These are phyloP conservation scores for Neospora caninum DNA, from an alignment of 169 alveolate genomes.

Conservation along the genomic window DNA sequence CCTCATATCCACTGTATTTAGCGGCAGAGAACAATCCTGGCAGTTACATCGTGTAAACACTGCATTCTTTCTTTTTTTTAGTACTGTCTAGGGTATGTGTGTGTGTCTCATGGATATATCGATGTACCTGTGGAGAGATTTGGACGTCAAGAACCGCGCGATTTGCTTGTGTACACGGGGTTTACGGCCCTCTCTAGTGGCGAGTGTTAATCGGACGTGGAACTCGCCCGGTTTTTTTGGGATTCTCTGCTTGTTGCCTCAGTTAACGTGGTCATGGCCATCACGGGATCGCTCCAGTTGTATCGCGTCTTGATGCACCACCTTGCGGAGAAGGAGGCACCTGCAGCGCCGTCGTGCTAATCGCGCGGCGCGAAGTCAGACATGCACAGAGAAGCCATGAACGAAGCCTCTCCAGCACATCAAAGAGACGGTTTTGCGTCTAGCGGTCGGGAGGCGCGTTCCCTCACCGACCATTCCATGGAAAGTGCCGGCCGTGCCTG, in stretches of 20 bases:
- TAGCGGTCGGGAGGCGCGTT: no score
- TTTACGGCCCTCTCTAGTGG: no score
- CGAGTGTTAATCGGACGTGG: not conserved
- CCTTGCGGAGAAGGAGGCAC: not conserved
- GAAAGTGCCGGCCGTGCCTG: no score
- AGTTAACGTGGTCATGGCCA: constrained; percentile 80
- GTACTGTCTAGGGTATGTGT: no score
- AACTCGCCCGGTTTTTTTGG: not conserved
- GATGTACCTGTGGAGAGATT: not conserved
- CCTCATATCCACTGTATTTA: not conserved
- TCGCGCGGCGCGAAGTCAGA: no score
- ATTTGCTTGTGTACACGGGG: not conserved
- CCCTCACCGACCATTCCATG: no score
- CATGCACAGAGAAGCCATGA: no score
- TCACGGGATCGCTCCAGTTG: constrained; percentile 78
- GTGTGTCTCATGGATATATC: no score
- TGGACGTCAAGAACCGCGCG: not conserved
- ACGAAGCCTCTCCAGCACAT: no score
- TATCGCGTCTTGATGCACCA: constrained; percentile 36
- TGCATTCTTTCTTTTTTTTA: no score
- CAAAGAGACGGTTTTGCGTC: no score
- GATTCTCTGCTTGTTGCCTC: not conserved
- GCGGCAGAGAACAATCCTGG: not conserved
- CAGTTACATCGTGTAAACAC: not conserved
- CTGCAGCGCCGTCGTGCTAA: not conserved